These are phyloP conservation scores for Desmodesmus armatus DNA, from an alignment of 139 green algal genomes.

Conservation along the genomic window DNA sequence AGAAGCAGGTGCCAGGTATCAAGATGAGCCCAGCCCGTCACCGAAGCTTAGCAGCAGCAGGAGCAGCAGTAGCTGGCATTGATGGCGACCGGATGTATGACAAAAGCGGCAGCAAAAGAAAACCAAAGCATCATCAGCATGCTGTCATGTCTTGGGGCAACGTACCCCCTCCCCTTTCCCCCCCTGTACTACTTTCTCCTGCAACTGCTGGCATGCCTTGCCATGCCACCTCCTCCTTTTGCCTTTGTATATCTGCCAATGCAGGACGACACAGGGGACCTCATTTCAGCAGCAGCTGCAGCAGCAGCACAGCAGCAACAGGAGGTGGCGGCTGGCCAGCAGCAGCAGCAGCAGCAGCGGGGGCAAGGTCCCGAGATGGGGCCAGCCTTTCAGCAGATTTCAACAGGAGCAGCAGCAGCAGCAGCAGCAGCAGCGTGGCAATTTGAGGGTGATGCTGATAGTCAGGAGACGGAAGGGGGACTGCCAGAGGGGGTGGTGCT, in stretches of 20 bases:
- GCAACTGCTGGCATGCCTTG: not conserved
- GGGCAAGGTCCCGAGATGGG: not conserved
- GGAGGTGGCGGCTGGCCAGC: no score
- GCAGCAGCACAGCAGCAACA: not conserved
- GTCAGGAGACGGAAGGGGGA: conserved; percentile 19
- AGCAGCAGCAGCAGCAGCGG: conserved; percentile 3
- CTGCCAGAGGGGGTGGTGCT: conserved; percentile 7
- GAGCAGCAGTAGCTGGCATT: not conserved
- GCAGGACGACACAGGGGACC: conserved; percentile 24
- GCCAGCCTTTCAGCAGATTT: not conserved
- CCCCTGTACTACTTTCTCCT: not conserved
- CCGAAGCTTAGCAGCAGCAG: not conserved
- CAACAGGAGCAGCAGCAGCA: not conserved
- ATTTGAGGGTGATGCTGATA: not conserved
- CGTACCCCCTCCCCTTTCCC: no score
- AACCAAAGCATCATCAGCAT: no score
- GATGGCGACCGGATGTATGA: no score
- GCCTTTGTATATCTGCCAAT: not conserved
- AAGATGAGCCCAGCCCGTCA: no score
- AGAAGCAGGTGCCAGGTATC: conserved; percentile 11
- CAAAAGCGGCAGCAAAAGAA: no score
- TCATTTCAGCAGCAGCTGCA: not conserved
- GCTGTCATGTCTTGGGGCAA: no score
- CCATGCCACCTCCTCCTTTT: no score
- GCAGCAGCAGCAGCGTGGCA: not conserved